A percentile compares a stretch with the other conserved stretches of the same genome.
phyloP scores from a whole-genome alignment of 2,329 filamentous ascomycete genomes.

The Dothiorella sarmentorum region DNA sequence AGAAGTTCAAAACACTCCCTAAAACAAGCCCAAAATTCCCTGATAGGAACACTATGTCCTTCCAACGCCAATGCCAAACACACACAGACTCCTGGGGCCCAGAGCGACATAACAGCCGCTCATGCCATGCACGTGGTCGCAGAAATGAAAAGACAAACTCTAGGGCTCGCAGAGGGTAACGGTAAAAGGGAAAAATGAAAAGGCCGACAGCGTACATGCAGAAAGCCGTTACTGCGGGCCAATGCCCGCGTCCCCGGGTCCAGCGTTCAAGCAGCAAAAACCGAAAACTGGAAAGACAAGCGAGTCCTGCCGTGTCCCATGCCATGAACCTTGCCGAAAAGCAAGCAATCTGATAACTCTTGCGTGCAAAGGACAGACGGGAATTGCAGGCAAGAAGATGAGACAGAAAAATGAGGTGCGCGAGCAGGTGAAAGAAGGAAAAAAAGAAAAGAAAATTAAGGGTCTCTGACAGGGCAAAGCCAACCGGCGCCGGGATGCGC shows the following conservation, averaged over 20 bases:
- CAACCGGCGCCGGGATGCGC: slow-evolving; percentile 7
- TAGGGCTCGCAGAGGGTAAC: neutral
- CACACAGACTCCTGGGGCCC: slow-evolving; percentile 6
- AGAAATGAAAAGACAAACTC: slow-evolving; percentile 10
- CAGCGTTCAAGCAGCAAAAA: slow-evolving; percentile 5
- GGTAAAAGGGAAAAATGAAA: neutral
- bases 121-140: slow-evolving; percentile 9
- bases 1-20: neutral
- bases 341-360: slow-evolving; percentile 7
- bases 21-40: slow-evolving; percentile 4
- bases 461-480: slow-evolving; percentile 1
- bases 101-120: neutral
- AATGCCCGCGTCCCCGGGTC: slow-evolving; percentile 5
- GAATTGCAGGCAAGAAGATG: neutral
- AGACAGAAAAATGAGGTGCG: neutral
- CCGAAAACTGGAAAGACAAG: slow-evolving; percentile 16
- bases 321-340: slow-evolving; percentile 1
- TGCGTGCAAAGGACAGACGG: neutral
- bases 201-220: neutral
- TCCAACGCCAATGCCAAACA: slow-evolving; percentile 9
- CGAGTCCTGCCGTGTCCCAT: slow-evolving; percentile 1
- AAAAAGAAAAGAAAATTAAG: neutral
- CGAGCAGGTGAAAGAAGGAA: neutral
- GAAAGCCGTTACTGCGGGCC: slow-evolving; percentile 7
- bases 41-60: neutral